These are phyloP conservation scores for Flammula alnicola DNA, from an alignment of 1,284 basidiomycete genomes.

Conservation along the genomic window DNA sequence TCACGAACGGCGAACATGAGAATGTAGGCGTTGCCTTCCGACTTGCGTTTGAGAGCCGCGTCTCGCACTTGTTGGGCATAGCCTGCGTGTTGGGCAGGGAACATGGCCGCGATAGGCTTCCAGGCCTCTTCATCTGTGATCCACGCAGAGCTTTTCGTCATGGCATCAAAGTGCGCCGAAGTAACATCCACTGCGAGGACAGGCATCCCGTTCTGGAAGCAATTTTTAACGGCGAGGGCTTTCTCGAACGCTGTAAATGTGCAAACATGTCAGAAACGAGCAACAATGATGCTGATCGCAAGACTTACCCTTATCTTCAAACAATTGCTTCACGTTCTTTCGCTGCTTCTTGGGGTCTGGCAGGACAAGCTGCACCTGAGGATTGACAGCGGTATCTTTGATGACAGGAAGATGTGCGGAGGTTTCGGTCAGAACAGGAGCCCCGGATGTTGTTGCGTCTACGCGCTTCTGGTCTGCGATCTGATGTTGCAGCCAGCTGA, in stretches of 20 bases:
- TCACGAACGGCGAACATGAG: constrained; percentile 73
- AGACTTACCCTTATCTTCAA: constrained; percentile 63
- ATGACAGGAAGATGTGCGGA: constrained; percentile 30
- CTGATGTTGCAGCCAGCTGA: constrained; percentile 73
- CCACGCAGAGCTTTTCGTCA: constrained; percentile 65
- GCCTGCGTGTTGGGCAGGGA: constrained; percentile 58
- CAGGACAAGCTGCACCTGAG: constrained; percentile 65
- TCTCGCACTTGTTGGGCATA: constrained; percentile 73
- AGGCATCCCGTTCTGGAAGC: constrained; percentile 63
- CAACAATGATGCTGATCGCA: neutral
- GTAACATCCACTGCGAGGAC: constrained; percentile 76
- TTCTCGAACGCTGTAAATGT: constrained; percentile 61
- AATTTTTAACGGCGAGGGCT: constrained; percentile 55
- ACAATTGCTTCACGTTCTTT: constrained; percentile 71
- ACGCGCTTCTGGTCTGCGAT: constrained; percentile 78
- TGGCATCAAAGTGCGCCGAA: constrained; percentile 59
- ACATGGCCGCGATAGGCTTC: constrained; percentile 58
- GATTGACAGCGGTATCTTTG: constrained; percentile 48
- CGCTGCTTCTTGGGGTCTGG: constrained; percentile 78
- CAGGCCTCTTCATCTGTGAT: constrained; percentile 75
- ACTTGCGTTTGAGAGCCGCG: constrained; percentile 59
- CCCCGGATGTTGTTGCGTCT: constrained; percentile 67
- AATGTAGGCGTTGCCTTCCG: constrained; percentile 65
- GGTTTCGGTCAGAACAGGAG: constrained; percentile 44
- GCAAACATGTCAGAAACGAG: constrained; percentile 1